Percentiles rank a stretch among this genome's conserved stretches.
phyloP scores from a whole-genome alignment of 768 basidiomycete genomes.

The Amanita molliuscula region DNA sequence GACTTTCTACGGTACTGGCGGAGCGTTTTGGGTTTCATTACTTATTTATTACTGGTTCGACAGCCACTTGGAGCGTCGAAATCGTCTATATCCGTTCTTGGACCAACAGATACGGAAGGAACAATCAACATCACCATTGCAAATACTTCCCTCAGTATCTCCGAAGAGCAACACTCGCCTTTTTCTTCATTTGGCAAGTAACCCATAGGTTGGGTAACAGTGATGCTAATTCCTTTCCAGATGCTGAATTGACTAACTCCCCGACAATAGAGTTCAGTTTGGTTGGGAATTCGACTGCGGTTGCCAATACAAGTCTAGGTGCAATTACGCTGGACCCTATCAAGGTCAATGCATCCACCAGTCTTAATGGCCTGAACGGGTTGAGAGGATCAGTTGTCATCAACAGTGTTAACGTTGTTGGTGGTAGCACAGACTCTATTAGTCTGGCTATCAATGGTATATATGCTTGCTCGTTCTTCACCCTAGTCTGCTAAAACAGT shows the following conservation, averaged over 20 bases:
- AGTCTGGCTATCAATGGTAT: constrained; percentile 48
- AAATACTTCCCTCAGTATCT: constrained; percentile 39
- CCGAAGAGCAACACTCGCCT: constrained; percentile 32
- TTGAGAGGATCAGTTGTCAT: constrained; percentile 47
- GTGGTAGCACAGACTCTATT: constrained; percentile 51
- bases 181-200: constrained; percentile 54
- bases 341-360: constrained; percentile 58
- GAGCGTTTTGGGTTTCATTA: no score
- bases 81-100: constrained; percentile 45
- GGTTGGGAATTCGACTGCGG: constrained; percentile 46
- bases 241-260: constrained; percentile 43
- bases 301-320: constrained; percentile 54
- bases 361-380: constrained; percentile 49
- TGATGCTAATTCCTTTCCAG: constrained; percentile 20
- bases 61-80: constrained; percentile 55
- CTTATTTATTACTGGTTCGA: neutral
- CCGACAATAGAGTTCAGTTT: constrained; percentile 42
- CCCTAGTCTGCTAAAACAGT: neutral
- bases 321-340: constrained; percentile 62
- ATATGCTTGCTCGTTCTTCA: neutral
- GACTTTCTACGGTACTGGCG: constrained; percentile 43
- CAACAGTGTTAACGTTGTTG: constrained; percentile 50
- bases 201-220: neutral
- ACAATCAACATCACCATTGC: constrained; percentile 54
- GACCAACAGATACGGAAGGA: constrained; percentile 46